These are phyloP conservation scores for Boeremia lycopersici DNA, from an alignment of 2,329 filamentous ascomycete species.

Conservation along the genomic window DNA sequence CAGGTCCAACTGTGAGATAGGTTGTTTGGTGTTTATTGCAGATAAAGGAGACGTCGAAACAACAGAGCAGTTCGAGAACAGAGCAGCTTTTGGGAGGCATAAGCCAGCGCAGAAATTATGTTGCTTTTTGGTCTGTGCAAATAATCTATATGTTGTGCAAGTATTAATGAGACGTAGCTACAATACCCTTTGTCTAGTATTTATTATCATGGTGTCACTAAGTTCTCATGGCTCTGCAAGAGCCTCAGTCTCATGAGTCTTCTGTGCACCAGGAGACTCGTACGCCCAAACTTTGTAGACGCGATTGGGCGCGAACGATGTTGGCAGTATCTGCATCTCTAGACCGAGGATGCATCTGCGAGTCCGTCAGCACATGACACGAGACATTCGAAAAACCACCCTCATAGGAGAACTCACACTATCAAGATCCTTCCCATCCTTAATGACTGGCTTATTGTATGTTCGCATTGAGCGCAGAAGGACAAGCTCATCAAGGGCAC, in stretches of 20 bases:
- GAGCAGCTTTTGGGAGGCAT: no score
- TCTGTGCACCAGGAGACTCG: slow-evolving; percentile 31
- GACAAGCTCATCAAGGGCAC: slow-evolving; percentile 22
- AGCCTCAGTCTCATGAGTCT: neutral
- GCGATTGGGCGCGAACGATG: slow-evolving; percentile 12
- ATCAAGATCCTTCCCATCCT: slow-evolving; percentile 9
- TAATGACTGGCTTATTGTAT: neutral
- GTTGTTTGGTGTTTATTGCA: neutral
- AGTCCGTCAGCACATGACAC: neutral
- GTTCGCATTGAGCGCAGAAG: slow-evolving; percentile 21
- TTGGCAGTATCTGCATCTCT: slow-evolving; percentile 10
- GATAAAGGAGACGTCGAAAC: no score
- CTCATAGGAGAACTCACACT: slow-evolving; percentile 1
- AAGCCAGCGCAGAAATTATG: no score
- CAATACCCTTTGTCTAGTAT: no score
- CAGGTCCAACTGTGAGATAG: neutral
- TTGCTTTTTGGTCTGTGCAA: no score
- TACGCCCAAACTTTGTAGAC: slow-evolving; percentile 22
- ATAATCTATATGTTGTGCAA: no score
- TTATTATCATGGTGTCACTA: no score
- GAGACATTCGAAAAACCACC: no score
- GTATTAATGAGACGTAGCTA: no score
- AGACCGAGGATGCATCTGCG: slow-evolving; percentile 2
- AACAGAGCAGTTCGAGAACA: no score
- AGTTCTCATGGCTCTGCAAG: no score